Conservation (phyloP, 2,329 filamentous ascomycete species). For the Chaetomium sp. region DNA sequence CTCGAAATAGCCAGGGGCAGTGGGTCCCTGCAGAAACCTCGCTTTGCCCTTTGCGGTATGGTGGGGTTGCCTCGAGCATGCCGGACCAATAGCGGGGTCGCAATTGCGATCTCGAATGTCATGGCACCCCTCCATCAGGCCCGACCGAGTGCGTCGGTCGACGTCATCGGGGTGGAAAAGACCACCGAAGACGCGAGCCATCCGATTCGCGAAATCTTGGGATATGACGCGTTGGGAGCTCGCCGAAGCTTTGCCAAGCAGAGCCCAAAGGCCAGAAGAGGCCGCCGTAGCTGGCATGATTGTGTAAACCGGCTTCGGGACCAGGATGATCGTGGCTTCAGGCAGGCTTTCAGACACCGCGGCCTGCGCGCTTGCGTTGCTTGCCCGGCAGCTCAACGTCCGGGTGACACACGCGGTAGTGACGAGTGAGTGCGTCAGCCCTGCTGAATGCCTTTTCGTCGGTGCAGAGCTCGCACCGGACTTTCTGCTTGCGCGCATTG, state of each 20-base stretch:
- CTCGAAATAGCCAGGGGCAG: constrained; percentile 7
- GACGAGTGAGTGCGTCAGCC: constrained; percentile 89
- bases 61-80: background rate
- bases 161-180: constrained; percentile 34
- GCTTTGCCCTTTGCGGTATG: background rate
- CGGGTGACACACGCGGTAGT: constrained; percentile 92
- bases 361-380: constrained; percentile 46
- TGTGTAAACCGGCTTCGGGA: background rate
- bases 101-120: constrained; percentile 28
- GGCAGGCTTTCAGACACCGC: constrained; percentile 20
- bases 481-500: constrained; percentile 91
- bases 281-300: no score
- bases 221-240: constrained; percentile 7
- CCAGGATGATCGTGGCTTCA: background rate
- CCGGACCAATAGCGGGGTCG: constrained; percentile 28
- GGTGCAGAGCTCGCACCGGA: constrained; percentile 87
- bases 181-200: constrained; percentile 14
- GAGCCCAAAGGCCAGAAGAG: background rate
- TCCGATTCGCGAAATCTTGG: background rate
- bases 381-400: constrained; percentile 80
- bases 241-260: constrained; percentile 10
- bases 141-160: constrained; percentile 26
- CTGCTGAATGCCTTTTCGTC: constrained; percentile 97
- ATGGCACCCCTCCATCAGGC: constrained; percentile 15
- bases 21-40: constrained; percentile 4